Evolutionary conservation across 2,329 filamentous ascomycete species (phyloP), one percentile per base, ranked within the genome.

Genomic region (Macrophomina tecta): DNA sequence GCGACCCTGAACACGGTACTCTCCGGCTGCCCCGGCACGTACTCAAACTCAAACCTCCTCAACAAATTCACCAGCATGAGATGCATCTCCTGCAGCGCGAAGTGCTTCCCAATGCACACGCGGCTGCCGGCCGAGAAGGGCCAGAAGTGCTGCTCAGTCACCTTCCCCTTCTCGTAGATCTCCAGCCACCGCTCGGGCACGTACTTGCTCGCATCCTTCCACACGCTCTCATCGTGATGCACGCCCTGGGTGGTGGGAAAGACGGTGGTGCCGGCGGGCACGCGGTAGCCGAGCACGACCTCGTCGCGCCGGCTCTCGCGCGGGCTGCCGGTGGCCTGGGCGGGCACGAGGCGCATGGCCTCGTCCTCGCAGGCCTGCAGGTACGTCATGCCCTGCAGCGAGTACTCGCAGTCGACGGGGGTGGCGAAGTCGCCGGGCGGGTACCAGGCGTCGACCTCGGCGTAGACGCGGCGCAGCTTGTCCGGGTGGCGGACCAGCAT

Each of bases 331-430:
- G 77, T 77, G 0, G 76, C 76, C 9, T 80, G 78, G 0, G 78
- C 76, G 4, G 78, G 78, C 1, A 75, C 76, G 73, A 80, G 74
- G 11, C 78, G 74, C 76, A 80, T 77, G 0, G 77, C 75, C 69
- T 80, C 78, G 66, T 80, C 78, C 63, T 79, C 77, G 62, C 78
- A 80, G 14, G 78, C 78, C 16, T 76, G 73, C 28, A 80, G 69
- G 66, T 74, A 80, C 76, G 72, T 11, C 78, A 77, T 9, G n/a
- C 53, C 53, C 73, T 74, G 3, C 75, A 73, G 36, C 79, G 79
- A 49, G 30, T 80, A 74, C 65, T 80, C 78, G 34, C 78, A 76
- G 51, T 76, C 73, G 1, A 80, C 74, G 63, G 80, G 78, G 6
- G 73, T 69, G 62, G 70, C 72, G 14, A 79, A 63, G 51, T 74